These are phyloP conservation scores for Pseudocercospora fijiensis DNA, from an alignment of 2,329 filamentous ascomycete species.

Conservation along the genomic window DNA sequence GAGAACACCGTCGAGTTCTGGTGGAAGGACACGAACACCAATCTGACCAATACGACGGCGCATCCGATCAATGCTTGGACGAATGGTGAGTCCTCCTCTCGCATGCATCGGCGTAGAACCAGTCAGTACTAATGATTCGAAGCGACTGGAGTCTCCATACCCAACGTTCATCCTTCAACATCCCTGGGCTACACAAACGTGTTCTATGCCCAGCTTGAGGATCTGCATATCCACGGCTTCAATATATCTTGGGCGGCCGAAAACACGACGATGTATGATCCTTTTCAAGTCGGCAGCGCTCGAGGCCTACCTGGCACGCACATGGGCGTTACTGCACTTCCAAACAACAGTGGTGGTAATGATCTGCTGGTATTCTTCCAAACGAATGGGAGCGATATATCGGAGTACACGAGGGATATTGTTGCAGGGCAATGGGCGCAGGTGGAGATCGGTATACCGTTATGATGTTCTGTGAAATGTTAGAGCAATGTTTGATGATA, in stretches of 20 bases:
- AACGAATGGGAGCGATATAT: constrained; percentile 33
- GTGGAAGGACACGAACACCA: constrained; percentile 48
- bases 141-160: constrained; percentile 34
- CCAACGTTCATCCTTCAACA: constrained; percentile 41
- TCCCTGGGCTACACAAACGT: constrained; percentile 46
- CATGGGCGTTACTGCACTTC: constrained; percentile 41
- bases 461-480: constrained; percentile 1
- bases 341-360: constrained; percentile 34
- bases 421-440: constrained; percentile 34
- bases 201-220: constrained; percentile 44
- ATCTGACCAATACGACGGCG: constrained; percentile 27
- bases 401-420: constrained; percentile 35
- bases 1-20: constrained; percentile 44
- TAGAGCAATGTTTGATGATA: constrained; percentile 9
- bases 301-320: constrained; percentile 43
- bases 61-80: constrained; percentile 46
- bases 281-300: constrained; percentile 39
- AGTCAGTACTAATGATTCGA: background rate
- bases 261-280: constrained; percentile 40
- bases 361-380: constrained; percentile 39
- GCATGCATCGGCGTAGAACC: background rate
- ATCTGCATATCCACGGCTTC: constrained; percentile 41
- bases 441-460: constrained; percentile 24
- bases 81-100: constrained; percentile 26
- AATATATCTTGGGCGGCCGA: constrained; percentile 43